Evolutionary conservation across 495 filamentous ascomycete species (phyloP).

Genomic region (Pyrenopolyporus hunteri): DNA sequence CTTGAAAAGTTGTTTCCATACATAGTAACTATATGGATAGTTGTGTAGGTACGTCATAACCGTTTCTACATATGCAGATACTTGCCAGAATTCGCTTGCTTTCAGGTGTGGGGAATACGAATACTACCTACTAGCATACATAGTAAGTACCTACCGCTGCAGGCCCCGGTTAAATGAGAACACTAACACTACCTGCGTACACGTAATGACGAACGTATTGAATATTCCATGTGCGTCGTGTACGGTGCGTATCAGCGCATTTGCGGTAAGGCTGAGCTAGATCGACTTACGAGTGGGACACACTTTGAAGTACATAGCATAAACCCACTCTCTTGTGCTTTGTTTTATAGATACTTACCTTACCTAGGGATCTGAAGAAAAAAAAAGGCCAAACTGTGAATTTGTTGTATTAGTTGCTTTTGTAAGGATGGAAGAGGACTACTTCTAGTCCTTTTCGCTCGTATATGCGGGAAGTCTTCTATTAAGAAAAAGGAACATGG

Average conservation of each 20-base stretch:
- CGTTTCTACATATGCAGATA: too few relatives aligned
- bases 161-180: constrained; percentile 32
- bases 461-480: constrained; percentile 11
- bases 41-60: too few relatives aligned
- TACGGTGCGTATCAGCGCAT: constrained; percentile 28
- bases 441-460: not conserved
- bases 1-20: too few relatives aligned
- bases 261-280: constrained; percentile 38
- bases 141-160: constrained; percentile 5
- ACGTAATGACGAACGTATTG: constrained; percentile 37
- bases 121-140: too few relatives aligned
- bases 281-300: constrained; percentile 29
- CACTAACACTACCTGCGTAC: constrained; percentile 30
- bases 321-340: not conserved
- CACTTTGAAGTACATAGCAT: constrained; percentile 5
- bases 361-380: too few relatives aligned
- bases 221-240: not conserved
- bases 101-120: too few relatives aligned
- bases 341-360: too few relatives aligned
- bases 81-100: constrained; percentile 13
- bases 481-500: constrained; percentile 1
- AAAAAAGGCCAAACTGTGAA: too few relatives aligned
- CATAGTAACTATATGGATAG: too few relatives aligned
- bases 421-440: too few relatives aligned
- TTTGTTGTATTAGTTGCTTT: too few relatives aligned